Conservation (phyloP, 176 grass and related monocot species). For the Lolium perenne region DNA sequence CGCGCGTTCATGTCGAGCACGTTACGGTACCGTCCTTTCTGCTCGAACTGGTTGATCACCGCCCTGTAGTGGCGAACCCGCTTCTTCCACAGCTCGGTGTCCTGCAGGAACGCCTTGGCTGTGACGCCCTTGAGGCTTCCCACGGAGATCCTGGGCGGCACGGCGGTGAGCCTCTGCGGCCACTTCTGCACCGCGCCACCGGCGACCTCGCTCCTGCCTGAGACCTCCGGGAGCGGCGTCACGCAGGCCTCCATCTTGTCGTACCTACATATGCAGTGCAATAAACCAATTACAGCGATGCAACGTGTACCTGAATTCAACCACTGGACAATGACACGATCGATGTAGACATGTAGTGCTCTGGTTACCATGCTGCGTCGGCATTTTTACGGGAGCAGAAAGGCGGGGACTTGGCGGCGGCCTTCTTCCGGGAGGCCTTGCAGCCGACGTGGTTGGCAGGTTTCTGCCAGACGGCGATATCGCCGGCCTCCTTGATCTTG, state of each 20-base stretch:
- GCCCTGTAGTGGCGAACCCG: slow-evolving; percentile 76
- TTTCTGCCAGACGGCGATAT: slow-evolving; percentile 97
- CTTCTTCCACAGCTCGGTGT: slow-evolving; percentile 80
- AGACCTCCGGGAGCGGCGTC: slow-evolving; percentile 76
- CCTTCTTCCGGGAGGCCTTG: slow-evolving; percentile 63
- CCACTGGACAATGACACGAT: neutral
- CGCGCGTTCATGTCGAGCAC: slow-evolving; percentile 88
- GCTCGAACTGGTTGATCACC: slow-evolving; percentile 62
- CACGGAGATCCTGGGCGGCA: slow-evolving; percentile 69
- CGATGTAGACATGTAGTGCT: neutral
- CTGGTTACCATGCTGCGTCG: slow-evolving; percentile 75
- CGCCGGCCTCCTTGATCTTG: slow-evolving; percentile 77
- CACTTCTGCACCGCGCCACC: slow-evolving; percentile 79
- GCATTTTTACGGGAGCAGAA: slow-evolving; percentile 69
- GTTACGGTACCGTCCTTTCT: slow-evolving; percentile 87
- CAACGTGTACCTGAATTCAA: neutral
- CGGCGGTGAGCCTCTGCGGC: slow-evolving; percentile 68
- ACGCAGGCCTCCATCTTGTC: slow-evolving; percentile 89
- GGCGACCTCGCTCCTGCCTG: slow-evolving; percentile 40
- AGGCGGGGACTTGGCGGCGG: slow-evolving; percentile 47
- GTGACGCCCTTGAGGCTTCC: slow-evolving; percentile 59
- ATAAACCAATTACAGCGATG: neutral
- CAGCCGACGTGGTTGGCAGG: slow-evolving; percentile 72
- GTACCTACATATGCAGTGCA: slow-evolving; percentile 53
- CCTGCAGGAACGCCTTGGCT: slow-evolving; percentile 60